Conservation (phyloP, 495 filamentous ascomycete species). For the Trichoderma orchidacearum region DNA sequence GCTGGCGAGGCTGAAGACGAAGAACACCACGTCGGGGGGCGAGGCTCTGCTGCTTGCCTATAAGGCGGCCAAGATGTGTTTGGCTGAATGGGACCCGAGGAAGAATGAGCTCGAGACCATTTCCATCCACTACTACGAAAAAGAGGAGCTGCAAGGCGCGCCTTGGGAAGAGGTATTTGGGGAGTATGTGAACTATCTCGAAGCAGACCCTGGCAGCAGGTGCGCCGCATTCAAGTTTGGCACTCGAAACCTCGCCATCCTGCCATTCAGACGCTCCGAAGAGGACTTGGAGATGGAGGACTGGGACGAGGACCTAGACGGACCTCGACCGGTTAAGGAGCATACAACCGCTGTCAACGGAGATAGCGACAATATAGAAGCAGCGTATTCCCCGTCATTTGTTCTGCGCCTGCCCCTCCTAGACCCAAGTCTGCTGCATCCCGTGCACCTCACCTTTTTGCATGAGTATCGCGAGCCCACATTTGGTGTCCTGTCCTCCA, state of each 20-base stretch:
- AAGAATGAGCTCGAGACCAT: conserved; percentile 64
- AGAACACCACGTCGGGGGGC: conserved; percentile 60
- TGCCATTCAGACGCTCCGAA: conserved; percentile 85
- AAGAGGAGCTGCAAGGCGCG: conserved; percentile 66
- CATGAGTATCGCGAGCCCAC: conserved; percentile 96
- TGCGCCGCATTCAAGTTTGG: conserved; percentile 93
- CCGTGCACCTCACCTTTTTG: conserved; percentile 83
- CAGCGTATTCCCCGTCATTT: conserved; percentile 82
- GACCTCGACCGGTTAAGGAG: conserved; percentile 32
- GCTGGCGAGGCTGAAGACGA: conserved; percentile 58
- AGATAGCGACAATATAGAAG: conserved; percentile 38
- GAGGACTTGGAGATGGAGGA: conserved; percentile 81
- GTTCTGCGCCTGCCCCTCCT: conserved; percentile 74
- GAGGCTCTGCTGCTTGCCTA: conserved; percentile 75
- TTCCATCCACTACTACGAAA: conserved; percentile 95
- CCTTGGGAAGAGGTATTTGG: conserved; percentile 62
- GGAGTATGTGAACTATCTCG: conserved; percentile 61
- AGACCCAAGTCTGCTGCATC: conserved; percentile 74
- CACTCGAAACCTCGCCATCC: conserved; percentile 71
- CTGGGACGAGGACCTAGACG: conserved; percentile 69
- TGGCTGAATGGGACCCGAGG: conserved; percentile 90
- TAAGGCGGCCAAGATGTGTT: conserved; percentile 79
- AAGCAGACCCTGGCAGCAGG: conserved; percentile 79
- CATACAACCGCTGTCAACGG: conserved; percentile 35
- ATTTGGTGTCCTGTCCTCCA: conserved; percentile 82